Evolutionary conservation across 345 rosid species (phyloP).

Genomic region (Arabis hirsuta): DNA sequence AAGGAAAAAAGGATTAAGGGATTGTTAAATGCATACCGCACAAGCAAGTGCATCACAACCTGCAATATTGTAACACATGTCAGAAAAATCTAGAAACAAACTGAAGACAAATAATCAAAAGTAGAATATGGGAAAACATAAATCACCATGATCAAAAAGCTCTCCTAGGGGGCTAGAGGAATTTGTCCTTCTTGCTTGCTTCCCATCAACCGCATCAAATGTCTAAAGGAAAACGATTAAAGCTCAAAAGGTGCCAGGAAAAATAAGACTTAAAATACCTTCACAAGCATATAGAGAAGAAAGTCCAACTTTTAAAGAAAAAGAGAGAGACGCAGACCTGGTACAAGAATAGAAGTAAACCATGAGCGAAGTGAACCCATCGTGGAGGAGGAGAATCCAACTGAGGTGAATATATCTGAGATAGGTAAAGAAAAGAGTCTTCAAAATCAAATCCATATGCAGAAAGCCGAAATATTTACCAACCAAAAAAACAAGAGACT

Average conservation of each 20-base stretch:
- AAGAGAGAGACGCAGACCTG: slow-evolving; percentile 60
- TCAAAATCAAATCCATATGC: not conserved
- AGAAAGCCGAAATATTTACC: not conserved
- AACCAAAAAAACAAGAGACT: slow-evolving; percentile 16
- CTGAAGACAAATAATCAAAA: slow-evolving; percentile 21
- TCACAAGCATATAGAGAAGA: not conserved
- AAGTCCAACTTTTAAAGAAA: not conserved
- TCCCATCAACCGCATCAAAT: slow-evolving; percentile 99
- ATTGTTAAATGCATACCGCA: slow-evolving; percentile 65
- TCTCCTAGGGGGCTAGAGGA: slow-evolving; percentile 97
- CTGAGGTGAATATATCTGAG: slow-evolving; percentile 48
- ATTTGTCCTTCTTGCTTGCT: slow-evolving; percentile 95
- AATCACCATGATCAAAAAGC: slow-evolving; percentile 91
- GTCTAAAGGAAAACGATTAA: slow-evolving; percentile 50
- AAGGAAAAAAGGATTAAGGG: not conserved
- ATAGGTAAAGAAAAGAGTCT: slow-evolving; percentile 25
- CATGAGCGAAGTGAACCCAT: slow-evolving; percentile 97
- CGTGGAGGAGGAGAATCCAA: slow-evolving; percentile 94
- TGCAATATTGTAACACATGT: slow-evolving; percentile 48
- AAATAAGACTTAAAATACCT: not conserved
- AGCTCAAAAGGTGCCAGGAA: slow-evolving; percentile 11
- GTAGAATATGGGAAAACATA: slow-evolving; percentile 13
- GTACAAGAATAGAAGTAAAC: slow-evolving; percentile 89
- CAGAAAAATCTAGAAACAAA: slow-evolving; percentile 31
- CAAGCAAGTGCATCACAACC: slow-evolving; percentile 99